phyloP scores from a whole-genome alignment of 2,329 filamentous ascomycete species.

The Rhinocladiella similis region DNA sequence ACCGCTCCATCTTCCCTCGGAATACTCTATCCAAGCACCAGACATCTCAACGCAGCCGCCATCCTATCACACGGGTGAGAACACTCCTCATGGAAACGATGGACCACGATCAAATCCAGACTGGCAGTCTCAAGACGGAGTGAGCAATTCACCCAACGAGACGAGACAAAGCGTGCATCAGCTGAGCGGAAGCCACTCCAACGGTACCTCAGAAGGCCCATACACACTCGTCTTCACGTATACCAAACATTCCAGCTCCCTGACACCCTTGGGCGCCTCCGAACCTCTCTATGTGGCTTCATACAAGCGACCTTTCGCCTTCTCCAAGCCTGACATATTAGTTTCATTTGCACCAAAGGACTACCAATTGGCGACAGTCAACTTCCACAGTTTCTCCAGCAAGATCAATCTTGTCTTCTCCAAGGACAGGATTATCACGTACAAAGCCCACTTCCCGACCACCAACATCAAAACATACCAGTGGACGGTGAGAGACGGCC shows the following conservation, averaged over 20 bases:
- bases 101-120: neutral
- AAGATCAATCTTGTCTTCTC: slow-evolving; percentile 14
- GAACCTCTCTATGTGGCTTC: neutral
- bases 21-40: neutral
- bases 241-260: slow-evolving; percentile 2
- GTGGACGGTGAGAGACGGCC: slow-evolving; percentile 1
- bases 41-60: neutral
- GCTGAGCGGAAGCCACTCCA: no score
- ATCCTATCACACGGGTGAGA: neutral
- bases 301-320: slow-evolving; percentile 8
- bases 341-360: neutral
- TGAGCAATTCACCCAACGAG: neutral
- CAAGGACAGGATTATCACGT: neutral
- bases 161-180: no score
- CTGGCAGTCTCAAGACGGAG: no score
- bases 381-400: slow-evolving; percentile 7
- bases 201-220: neutral
- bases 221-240: slow-evolving; percentile 6
- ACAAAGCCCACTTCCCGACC: slow-evolving; percentile 9
- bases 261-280: neutral
- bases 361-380: slow-evolving; percentile 1
- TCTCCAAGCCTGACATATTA: slow-evolving; percentile 1
- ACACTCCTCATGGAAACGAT: neutral
- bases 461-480: neutral
- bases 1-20: neutral